Evolutionary conservation across 495 filamentous ascomycete species (phyloP).

Genomic region (Aspergillus carlsbadensis): DNA sequence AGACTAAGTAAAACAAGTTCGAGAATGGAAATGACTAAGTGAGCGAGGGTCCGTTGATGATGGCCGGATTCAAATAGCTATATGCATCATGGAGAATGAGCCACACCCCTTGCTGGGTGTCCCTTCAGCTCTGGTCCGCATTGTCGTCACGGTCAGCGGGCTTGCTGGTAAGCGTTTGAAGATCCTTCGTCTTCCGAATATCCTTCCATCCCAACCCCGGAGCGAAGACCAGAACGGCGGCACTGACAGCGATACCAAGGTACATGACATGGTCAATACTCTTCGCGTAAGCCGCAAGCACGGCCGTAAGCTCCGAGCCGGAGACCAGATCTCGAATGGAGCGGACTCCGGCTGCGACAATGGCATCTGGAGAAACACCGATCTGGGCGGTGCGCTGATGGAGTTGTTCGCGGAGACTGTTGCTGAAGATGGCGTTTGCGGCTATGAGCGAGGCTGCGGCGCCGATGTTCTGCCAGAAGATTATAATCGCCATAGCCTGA

Average conservation of each 20-base stretch:
- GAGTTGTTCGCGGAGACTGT: background rate
- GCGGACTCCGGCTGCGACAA: slow-evolving; percentile 12
- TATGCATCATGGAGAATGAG: no score
- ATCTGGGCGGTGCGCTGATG: slow-evolving; percentile 26
- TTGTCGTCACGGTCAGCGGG: background rate
- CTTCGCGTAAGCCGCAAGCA: slow-evolving; percentile 57
- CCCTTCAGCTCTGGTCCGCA: no score
- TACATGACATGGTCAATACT: slow-evolving; percentile 23
- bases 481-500: slow-evolving; percentile 34
- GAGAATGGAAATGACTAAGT: no score
- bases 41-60: no score
- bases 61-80: no score
- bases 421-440: slow-evolving; percentile 5
- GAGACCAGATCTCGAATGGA: slow-evolving; percentile 35
- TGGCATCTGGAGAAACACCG: background rate
- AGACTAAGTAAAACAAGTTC: no score
- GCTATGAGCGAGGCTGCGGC: slow-evolving; percentile 4
- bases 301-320: slow-evolving; percentile 41
- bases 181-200: slow-evolving; percentile 11
- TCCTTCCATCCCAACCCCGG: slow-evolving; percentile 14
- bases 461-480: slow-evolving; percentile 8
- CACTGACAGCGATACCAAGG: slow-evolving; percentile 1
- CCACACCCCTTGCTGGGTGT: no score
- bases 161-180: background rate
- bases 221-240: background rate